Base-by-base conservation (phyloP, 371 early-diverging fungal genomes). In the Lichtheimia hyalospora region DNA sequence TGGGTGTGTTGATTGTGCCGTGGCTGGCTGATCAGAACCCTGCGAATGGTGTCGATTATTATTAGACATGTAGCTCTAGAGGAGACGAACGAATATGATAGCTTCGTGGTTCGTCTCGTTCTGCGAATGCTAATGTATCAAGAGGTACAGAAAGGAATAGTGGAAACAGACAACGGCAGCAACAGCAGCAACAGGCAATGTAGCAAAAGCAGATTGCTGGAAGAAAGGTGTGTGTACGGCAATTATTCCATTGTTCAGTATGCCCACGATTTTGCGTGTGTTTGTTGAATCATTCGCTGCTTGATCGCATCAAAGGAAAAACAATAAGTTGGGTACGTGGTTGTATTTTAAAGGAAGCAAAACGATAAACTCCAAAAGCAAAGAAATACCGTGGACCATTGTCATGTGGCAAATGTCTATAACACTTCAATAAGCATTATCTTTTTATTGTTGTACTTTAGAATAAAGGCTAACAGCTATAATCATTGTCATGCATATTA, bases 1-100 rank as follows among this genome's bases (percentile, higher is more conserved):
- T 34, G 34, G 34, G 34, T 10, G 34, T 34, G 34, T 34, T 34
- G 34, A 34, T 46, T n/a, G 18, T 46, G 46, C 46, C 21, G 46
- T 21, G n/a, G 46, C 2, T 46, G 46, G 51, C 46, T 61, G 46
- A 46, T 46, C 27, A 16, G 54, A 63, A 60, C 28, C 52, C 54
- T 28, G 55, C 49, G 34, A 54, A 34, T 59, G 60, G 42, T 54
- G 58, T 41, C 46, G 64, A 18, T 39, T 56, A 54, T 41, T 27
- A 60, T 49, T 53, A 54, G 50, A 60, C 49, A 55, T 27, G 53
- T 34, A 34, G 34, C 34, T 34, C 34, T 34, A 34, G 34, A 34
- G 34, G 46, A 46, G 46, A 46, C 46, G 46, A 46, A 46, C 46
- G 21, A 46, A n/a, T 6, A 5, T 4, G 25, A 5, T 51, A 1